A percentile compares a stretch with the other conserved stretches of the same genome.
Conservation (phyloP, 257 asterid genomes). For the Nyctanthes arbortristis region DNA sequence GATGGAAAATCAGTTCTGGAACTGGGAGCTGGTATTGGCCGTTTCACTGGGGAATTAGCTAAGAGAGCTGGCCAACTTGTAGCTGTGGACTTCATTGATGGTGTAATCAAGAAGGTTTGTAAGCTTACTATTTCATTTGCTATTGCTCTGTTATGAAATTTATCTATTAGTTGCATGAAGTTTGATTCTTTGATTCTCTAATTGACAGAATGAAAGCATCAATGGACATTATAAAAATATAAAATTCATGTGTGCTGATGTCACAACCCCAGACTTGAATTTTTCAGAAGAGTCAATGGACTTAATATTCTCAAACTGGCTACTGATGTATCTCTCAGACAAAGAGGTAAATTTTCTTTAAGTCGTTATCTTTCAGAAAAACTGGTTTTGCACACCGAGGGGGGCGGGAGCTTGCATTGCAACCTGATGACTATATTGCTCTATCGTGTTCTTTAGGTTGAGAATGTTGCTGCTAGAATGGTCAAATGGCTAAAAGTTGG, state of each 20-base stretch:
- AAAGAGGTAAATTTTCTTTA: conserved; percentile 56
- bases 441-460: conserved; percentile 59
- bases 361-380: not conserved
- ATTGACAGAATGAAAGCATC: conserved; percentile 68
- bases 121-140: conserved; percentile 19
- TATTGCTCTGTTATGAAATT: not conserved
- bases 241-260: conserved; percentile 91
- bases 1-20: conserved; percentile 86
- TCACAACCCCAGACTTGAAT: conserved; percentile 70
- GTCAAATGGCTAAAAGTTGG: conserved; percentile 92
- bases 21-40: conserved; percentile 99
- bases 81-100: conserved; percentile 91
- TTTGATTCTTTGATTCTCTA: not conserved
- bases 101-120: conserved; percentile 74
- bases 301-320: conserved; percentile 89
- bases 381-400: not conserved
- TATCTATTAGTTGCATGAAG: not conserved
- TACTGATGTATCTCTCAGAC: conserved; percentile 95
- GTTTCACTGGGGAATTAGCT: conserved; percentile 92
- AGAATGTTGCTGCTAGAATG: conserved; percentile 68
- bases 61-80: conserved; percentile 62
- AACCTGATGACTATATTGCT: conserved; percentile 10
- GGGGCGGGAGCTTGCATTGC: too few relatives aligned
- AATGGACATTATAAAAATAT: conserved; percentile 67
- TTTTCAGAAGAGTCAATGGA: conserved; percentile 78